Evolutionary conservation across 2,329 filamentous ascomycete species (phyloP).

Genomic region (Knufia petricola): DNA sequence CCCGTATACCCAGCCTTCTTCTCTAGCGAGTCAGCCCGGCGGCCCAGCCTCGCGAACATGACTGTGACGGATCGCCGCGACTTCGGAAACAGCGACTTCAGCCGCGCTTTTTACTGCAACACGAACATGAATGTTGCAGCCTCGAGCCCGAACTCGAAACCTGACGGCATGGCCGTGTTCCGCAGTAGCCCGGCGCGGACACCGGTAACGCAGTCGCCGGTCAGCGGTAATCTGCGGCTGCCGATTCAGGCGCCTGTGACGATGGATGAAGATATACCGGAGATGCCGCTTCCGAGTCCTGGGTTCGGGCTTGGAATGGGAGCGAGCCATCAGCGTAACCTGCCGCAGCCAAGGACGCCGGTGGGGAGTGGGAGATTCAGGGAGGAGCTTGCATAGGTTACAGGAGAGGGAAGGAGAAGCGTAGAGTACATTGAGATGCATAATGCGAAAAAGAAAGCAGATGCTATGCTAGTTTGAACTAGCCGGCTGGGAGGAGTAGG

Average conservation of each 20-base stretch:
- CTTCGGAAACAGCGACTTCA: slow-evolving; percentile 14
- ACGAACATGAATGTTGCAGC: not conserved
- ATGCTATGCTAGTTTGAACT: too few relatives aligned
- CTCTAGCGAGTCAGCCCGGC: slow-evolving; percentile 3
- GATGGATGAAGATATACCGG: slow-evolving; percentile 19
- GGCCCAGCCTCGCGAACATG: slow-evolving; percentile 13
- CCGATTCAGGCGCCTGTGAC: slow-evolving; percentile 20
- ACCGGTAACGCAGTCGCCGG: slow-evolving; percentile 29
- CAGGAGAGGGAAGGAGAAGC: not conserved
- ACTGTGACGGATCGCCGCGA: not conserved
- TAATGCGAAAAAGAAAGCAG: too few relatives aligned
- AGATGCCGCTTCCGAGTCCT: slow-evolving; percentile 18
- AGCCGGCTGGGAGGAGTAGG: too few relatives aligned
- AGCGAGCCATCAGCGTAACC: not conserved
- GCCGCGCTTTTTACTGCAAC: slow-evolving; percentile 21
- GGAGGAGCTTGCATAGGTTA: not conserved
- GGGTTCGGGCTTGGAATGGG: not conserved
- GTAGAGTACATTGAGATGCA: not conserved
- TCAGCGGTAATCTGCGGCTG: slow-evolving; percentile 24
- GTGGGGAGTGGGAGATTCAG: slow-evolving; percentile 5
- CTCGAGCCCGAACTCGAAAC: not conserved
- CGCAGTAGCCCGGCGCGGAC: slow-evolving; percentile 36
- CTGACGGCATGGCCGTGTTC: slow-evolving; percentile 28
- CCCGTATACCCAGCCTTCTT: slow-evolving; percentile 6
- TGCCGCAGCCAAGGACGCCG: not conserved